Evolutionary conservation across 345 rosid genomes (phyloP), one percentile per base, ranked within the genome.

Genomic region (Aquilaria malaccensis): DNA sequence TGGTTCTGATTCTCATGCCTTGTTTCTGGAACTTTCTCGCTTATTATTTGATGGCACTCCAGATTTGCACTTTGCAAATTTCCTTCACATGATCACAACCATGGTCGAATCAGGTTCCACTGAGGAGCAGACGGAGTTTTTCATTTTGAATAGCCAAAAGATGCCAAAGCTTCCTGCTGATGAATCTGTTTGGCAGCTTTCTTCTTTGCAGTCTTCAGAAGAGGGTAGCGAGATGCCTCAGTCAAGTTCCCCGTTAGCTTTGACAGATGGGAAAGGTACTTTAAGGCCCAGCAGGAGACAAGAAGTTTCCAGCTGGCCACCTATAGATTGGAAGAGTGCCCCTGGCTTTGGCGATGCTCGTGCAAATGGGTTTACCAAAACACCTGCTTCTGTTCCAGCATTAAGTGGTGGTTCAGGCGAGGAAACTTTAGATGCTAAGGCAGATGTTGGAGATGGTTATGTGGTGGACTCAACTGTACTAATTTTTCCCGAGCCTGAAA

Each of bases 21-120:
- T 89, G 57, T 89, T 73, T 79, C 73, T 84, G 89, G 98, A 89
- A 76, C 80, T 89, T 33, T 83, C 96, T 62, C 74, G 87, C 64
- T 69, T 85, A 57, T 84, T 85, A 66, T 85, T 89, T 68, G 77
- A 75, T 32, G 94, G 94, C 22, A 72, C 67, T 70, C 83, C 91
- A 41, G 79, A 93, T 60, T 68, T 85, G 61, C 94, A 81, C 67
- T 56, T 89, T 72, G 96, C 98, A 52, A 89, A 89, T 80, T 89
- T 93, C 67, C 97, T 89, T 76, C 88, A 85, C 71, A 70, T 87
- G 87, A 78, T 93, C 62, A 81, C 82, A 72, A 83, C 86, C 7
- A 85, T 80, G 92, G 83, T 75, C 33, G 86, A 83, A 76, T 81
- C 88, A 61, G 94, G 97, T 31, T 76, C 83, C 67, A 65, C 75